Base-by-base conservation (phyloP, 208 protist genomes). In the Wallacemonas sp. region DNA sequence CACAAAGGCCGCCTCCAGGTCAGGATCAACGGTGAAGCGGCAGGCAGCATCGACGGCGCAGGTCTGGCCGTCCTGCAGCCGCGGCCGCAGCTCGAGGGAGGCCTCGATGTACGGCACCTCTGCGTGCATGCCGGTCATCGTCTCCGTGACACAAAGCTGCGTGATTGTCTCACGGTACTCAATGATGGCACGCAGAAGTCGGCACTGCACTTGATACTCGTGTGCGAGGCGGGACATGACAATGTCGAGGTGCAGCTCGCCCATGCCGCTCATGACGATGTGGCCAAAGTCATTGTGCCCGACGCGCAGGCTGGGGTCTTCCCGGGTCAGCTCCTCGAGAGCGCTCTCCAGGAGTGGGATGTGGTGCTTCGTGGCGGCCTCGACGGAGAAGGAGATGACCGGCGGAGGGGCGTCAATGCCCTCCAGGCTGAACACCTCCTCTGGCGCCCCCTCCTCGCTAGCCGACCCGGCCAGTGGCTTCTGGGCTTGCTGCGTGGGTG, bases 161-260 rank as follows among this genome's bases (percentile, higher is more conserved):
- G 32, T 62, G 29, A 93, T 29, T 1, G 76, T 79, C 76, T 96
- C 91, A 32, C 88, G 83, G 71, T 96, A 96, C 71, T 92, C 91
- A 50, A 96, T 79, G 38, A 93, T 76, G 38, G 91, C 86, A 34
- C 85, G 85, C n/a, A 94, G 80, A n/a, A 96, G 77, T 1, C 85
- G 78, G 63, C 85, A 92, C 37, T 94, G 76, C 19, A 96, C 81
- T 30, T 89, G 72, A 73, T 97, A 97, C 72, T 98, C 95, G 53
- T 97, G 72, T 10, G 87, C 75, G 12, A 99, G 90, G 26, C 96
- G 73, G n/a, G 98, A 98, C 54, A 97, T 66, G 33, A 97, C 83
- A 45, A 99, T 97, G 53, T 98, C 87, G 0, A 99, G 78, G 69
- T 98, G 97, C 12, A 98, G 70, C 78, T 98, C 97, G 30, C 97